Base-by-base conservation (phyloP, 768 basidiomycete species). In the Sarcodon sp. region DNA sequence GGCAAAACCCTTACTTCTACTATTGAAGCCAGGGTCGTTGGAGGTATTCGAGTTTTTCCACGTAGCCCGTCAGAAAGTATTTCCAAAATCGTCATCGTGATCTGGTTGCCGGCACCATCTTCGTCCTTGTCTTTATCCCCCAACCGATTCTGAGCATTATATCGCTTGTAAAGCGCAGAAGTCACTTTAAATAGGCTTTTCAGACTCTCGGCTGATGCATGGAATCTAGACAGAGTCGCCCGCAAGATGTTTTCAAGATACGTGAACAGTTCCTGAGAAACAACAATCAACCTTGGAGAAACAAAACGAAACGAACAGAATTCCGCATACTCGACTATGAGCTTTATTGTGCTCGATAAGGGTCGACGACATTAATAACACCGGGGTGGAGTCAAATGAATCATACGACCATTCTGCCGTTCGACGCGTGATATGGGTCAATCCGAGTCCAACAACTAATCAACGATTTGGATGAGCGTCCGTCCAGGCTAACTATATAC, bases 191-290 rank as follows among this genome's bases (percentile, higher is more conserved):
- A 61, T 0, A 83, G 61, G 4, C 66, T 67, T 7, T 64, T 65
- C 18, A 85, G 57, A 45, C 66, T 67, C 21, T 58, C 52, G 4
- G 63, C 58, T 7, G 64, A 64, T n/a, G 83, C 68, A 38, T 61
- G 51, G 49, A 77, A 69, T 47, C 80, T 71, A 35, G 66, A 66
- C 45, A 83, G 56, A 11, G 69, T 61, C 2, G 71, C 68, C 43
- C 83, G 69, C 16, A 87, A 62, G n/a, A 79, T 65, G 3, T 71
- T 76, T 51, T 85, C 83, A n/a, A 72, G 55, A 53, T 72, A 75
- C 2, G 65, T 54, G 9, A 86, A 56, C 43, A 88, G 58, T 35
- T 82, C 81, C 84, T 83, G 43, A 12, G 15, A 37, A 33, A 43
- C 11, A 9, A 51, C 9, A 15, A 34, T 50, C 21, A 52, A 32